phyloP scores from a whole-genome alignment of 345 rosid species.

The Carallia brachiata region DNA sequence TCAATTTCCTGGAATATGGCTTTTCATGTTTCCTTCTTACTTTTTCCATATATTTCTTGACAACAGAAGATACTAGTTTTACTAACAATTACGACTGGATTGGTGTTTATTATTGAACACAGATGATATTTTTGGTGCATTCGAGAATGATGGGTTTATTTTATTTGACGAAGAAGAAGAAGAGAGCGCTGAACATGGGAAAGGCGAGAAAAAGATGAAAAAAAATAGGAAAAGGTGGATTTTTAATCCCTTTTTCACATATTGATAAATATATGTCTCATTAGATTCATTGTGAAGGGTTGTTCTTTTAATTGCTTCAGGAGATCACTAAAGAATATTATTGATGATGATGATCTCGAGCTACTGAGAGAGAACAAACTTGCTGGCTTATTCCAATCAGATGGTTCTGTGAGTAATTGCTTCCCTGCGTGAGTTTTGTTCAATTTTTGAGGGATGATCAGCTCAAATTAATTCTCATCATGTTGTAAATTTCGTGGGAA shows the following conservation, averaged over 20 bases:
- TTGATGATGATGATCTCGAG: conserved; percentile 93
- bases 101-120: too few relatives aligned
- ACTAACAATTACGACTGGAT: too few relatives aligned
- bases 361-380: conserved; percentile 83
- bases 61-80: too few relatives aligned
- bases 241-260: conserved; percentile 10
- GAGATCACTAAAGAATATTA: conserved; percentile 45
- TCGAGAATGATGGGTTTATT: conserved; percentile 89
- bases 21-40: too few relatives aligned
- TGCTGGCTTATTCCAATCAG: conserved; percentile 2
- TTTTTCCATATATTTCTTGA: too few relatives aligned
- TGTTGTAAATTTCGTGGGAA: too few relatives aligned
- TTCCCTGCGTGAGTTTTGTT: neutral
- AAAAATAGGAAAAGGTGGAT: conserved; percentile 41
- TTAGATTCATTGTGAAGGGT: neutral
- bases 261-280: neutral
- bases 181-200: conserved; percentile 51
- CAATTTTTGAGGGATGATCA: too few relatives aligned
- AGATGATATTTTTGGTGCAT: conserved; percentile 40
- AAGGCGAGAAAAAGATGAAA: conserved; percentile 71
- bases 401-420: conserved; percentile 1
- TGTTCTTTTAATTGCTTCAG: neutral
- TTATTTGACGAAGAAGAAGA: conserved; percentile 74
- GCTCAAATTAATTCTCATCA: too few relatives aligned
- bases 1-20: too few relatives aligned